Evolutionary conservation across 228 moss, liverwort and hornwort species (phyloP).

Genomic region (Sphagnum fallax): DNA sequence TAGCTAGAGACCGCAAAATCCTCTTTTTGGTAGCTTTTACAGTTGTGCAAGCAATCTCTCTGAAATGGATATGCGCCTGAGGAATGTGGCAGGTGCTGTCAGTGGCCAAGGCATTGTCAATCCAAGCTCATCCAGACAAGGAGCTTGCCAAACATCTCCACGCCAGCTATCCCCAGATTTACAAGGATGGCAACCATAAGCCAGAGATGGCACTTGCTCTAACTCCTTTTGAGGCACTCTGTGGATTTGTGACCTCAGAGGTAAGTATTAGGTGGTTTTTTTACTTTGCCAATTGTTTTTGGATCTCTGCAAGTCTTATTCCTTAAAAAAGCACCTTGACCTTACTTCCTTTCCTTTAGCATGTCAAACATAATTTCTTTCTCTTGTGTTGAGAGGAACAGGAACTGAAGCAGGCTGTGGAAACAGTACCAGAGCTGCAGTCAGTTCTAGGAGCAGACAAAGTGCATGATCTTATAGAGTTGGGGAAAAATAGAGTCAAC

Average conservation of each 20-base stretch:
- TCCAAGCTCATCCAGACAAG: constrained; percentile 92
- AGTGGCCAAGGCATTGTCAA: constrained; percentile 83
- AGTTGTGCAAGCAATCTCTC: too few relatives aligned
- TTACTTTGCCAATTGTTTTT: neutral
- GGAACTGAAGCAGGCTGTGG: constrained; percentile 70
- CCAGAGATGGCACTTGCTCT: constrained; percentile 96
- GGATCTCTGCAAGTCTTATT: too few relatives aligned
- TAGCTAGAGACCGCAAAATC: neutral
- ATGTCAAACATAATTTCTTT: neutral
- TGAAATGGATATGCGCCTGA: neutral
- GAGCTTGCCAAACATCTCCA: constrained; percentile 51
- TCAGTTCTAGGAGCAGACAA: constrained; percentile 36
- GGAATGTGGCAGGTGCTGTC: constrained; percentile 56
- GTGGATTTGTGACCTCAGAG: constrained; percentile 62
- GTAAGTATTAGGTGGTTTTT: constrained; percentile 7
- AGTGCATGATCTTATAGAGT: constrained; percentile 23
- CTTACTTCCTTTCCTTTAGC: neutral
- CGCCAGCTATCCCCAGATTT: constrained; percentile 46
- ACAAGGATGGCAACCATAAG: constrained; percentile 93
- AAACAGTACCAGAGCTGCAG: constrained; percentile 63
- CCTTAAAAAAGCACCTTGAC: neutral
- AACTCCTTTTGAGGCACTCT: constrained; percentile 73
- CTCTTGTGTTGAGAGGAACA: constrained; percentile 2
- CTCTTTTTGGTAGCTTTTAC: neutral
- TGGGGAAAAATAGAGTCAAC: constrained; percentile 18